Evolutionary conservation across 331 rosid species (phyloP).

Genomic region (Ulmus americana): DNA sequence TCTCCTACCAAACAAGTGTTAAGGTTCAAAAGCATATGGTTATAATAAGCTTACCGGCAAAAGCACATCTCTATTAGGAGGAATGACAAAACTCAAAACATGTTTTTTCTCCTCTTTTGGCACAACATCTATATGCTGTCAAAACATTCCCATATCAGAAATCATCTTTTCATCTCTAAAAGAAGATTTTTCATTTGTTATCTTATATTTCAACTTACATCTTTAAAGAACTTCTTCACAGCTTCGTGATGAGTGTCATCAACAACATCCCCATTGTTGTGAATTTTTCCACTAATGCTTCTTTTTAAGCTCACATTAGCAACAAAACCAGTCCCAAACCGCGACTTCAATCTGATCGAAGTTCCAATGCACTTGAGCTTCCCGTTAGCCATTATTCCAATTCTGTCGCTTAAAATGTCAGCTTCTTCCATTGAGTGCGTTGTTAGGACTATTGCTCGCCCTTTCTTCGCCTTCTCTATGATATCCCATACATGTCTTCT

Average conservation of each 20-base stretch:
- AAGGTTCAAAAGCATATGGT: neutral
- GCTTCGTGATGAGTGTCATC: conserved; percentile 37
- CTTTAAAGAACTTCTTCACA: conserved; percentile 66
- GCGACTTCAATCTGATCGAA: conserved; percentile 72
- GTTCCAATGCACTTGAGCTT: conserved; percentile 85
- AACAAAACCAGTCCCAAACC: conserved; percentile 73
- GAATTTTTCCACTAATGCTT: conserved; percentile 26
- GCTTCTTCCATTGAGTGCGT: conserved; percentile 99
- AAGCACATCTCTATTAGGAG: conserved; percentile 65
- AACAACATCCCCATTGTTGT: conserved; percentile 31
- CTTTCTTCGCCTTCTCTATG: conserved; percentile 71
- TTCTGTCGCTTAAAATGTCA: conserved; percentile 75
- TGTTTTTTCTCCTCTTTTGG: conserved; percentile 70
- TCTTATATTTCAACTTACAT: conserved; percentile 40
- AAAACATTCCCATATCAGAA: conserved; percentile 31
- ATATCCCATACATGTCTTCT: conserved; percentile 95
- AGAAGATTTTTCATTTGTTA: conserved; percentile 11
- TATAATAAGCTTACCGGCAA: conserved; percentile 36
- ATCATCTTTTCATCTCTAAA: conserved; percentile 2
- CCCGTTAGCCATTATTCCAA: conserved; percentile 97
- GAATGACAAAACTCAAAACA: conserved; percentile 67
- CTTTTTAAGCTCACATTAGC: conserved; percentile 54
- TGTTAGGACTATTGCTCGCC: conserved; percentile 75
- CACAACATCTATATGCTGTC: conserved; percentile 59
- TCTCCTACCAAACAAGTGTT: too few relatives aligned